Percentiles rank a stretch among this genome's conserved stretches.
Conservation (phyloP, 345 rosid genomes). For the Melaleuca quinquenervia region DNA sequence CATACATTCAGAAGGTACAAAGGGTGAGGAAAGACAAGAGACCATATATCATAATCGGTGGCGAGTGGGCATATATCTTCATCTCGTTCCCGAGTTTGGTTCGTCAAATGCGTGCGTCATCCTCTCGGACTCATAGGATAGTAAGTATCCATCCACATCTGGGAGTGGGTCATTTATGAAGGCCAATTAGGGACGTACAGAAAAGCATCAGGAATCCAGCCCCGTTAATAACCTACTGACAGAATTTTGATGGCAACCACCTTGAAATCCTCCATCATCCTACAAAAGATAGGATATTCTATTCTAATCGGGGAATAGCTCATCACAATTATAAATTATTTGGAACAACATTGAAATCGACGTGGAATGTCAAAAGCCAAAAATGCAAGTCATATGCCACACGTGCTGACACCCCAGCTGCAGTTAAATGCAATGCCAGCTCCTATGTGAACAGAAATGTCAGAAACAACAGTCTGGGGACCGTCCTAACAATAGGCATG, state of each 20-base stretch:
- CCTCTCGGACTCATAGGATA: background rate
- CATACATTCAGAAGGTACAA: background rate
- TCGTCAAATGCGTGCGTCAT: background rate
- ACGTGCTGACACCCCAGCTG: background rate
- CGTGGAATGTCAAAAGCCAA: background rate
- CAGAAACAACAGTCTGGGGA: background rate
- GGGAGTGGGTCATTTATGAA: background rate
- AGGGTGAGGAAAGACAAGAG: background rate
- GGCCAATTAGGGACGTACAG: background rate
- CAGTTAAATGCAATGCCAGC: background rate
- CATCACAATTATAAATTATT: background rate
- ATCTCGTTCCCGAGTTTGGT: background rate
- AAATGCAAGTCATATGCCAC: background rate
- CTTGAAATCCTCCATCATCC: background rate
- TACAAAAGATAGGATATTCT: background rate
- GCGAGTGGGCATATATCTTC: background rate
- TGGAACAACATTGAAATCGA: background rate
- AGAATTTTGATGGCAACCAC: background rate
- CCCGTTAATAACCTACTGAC: background rate
- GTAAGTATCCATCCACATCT: background rate
- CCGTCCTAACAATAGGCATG: background rate
- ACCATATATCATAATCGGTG: background rate
- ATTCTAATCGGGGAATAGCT: background rate
- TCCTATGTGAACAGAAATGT: background rate
- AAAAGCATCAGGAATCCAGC: background rate